Percentiles rank a stretch among this genome's conserved stretches.
These are phyloP conservation scores for Aspergillus persii DNA, from an alignment of 2,329 filamentous ascomycete species.

Conservation along the genomic window DNA sequence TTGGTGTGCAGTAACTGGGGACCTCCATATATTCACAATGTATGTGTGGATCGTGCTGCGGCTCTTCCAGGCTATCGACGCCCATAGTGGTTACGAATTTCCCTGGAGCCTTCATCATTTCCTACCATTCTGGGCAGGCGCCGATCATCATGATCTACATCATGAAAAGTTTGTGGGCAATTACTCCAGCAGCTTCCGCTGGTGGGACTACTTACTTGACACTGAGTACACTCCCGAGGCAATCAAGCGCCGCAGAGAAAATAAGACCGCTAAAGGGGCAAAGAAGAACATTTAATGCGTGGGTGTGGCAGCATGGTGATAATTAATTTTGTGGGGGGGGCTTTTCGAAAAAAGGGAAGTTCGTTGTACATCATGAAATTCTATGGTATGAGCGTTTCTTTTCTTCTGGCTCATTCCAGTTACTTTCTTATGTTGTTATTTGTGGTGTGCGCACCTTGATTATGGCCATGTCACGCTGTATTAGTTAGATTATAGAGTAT, in stretches of 20 bases:
- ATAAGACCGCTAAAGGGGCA: slow-evolving; percentile 23
- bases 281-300: slow-evolving; percentile 23
- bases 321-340: background rate
- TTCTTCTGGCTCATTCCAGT: background rate
- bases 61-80: slow-evolving; percentile 95
- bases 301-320: background rate
- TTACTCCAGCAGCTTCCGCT: slow-evolving; percentile 96
- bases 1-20: slow-evolving; percentile 76
- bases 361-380: background rate
- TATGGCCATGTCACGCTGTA: background rate
- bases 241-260: slow-evolving; percentile 75
- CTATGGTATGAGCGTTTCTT: background rate
- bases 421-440: background rate
- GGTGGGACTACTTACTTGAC: slow-evolving; percentile 95
- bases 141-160: slow-evolving; percentile 93
- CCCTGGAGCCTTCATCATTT: slow-evolving; percentile 95
- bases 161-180: slow-evolving; percentile 99
- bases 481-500: background rate
- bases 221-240: slow-evolving; percentile 91
- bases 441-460: background rate
- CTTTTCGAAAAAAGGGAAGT: background rate
- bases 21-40: slow-evolving; percentile 96
- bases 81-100: slow-evolving; percentile 97
- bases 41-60: slow-evolving; percentile 93
- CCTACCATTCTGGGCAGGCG: slow-evolving; percentile 96